These are phyloP conservation scores for Bombardia bombarda DNA, from an alignment of 495 filamentous ascomycete species.

Conservation along the genomic window DNA sequence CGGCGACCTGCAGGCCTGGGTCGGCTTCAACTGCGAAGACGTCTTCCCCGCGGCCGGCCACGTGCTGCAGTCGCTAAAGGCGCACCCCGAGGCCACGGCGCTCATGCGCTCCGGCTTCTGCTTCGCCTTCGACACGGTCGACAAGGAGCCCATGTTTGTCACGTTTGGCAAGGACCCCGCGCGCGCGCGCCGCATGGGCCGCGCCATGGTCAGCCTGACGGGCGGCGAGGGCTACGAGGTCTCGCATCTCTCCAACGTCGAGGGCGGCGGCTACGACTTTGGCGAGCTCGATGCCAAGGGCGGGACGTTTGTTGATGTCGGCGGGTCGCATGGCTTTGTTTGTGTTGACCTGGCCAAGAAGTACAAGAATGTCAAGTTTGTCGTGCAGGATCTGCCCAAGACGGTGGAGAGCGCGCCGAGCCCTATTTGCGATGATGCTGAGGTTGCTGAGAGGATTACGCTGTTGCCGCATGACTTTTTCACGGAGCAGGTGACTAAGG, in stretches of 20 bases:
- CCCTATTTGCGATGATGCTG: slow-evolving; percentile 28
- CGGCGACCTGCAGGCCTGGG: slow-evolving; percentile 35
- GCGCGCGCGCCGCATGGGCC: slow-evolving; percentile 42
- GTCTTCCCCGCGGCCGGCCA: slow-evolving; percentile 38
- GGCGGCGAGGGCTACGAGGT: slow-evolving; percentile 44
- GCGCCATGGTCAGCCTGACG: slow-evolving; percentile 43
- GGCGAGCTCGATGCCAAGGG: slow-evolving; percentile 27
- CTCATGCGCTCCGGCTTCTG: slow-evolving; percentile 40
- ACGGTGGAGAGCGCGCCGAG: slow-evolving; percentile 37
- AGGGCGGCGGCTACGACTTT: slow-evolving; percentile 36
- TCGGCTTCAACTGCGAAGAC: slow-evolving; percentile 45
- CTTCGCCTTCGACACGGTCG: slow-evolving; percentile 37
- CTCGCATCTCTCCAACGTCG: slow-evolving; percentile 30
- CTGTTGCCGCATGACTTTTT: slow-evolving; percentile 50
- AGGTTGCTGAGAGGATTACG: slow-evolving; percentile 32
- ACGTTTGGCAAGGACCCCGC: slow-evolving; percentile 37
- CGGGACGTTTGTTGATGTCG: slow-evolving; percentile 46
- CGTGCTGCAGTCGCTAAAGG: slow-evolving; percentile 28
- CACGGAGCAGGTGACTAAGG: slow-evolving; percentile 41
- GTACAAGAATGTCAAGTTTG: slow-evolving; percentile 41
- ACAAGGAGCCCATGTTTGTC: slow-evolving; percentile 42
- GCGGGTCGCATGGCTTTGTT: slow-evolving; percentile 49
- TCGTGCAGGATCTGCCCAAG: slow-evolving; percentile 49
- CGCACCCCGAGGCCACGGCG: slow-evolving; percentile 32
- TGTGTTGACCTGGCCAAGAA: slow-evolving; percentile 36